phyloP scores from a whole-genome alignment of 1,284 basidiomycete species.

The Trametes sp. region DNA sequence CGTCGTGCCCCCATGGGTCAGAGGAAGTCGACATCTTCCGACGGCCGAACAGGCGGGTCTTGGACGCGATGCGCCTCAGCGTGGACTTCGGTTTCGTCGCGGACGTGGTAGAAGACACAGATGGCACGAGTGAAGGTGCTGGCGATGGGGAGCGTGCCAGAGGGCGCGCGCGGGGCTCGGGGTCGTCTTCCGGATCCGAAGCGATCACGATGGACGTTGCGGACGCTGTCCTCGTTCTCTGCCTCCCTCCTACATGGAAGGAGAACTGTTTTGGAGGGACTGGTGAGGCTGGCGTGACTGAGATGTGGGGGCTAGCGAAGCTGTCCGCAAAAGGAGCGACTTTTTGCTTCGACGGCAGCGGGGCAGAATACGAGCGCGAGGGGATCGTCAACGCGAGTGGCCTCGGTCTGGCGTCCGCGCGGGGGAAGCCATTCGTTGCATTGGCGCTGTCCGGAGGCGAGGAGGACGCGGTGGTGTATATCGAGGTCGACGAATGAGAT shows the following conservation, averaged over 20 bases:
- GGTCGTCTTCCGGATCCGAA: slow-evolving; percentile 9
- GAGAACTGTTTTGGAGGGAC: slow-evolving; percentile 13
- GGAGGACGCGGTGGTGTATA: slow-evolving; percentile 15
- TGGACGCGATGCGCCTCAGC: slow-evolving; percentile 27
- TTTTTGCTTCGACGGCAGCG: slow-evolving; percentile 12
- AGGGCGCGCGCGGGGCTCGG: neutral
- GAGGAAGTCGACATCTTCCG: slow-evolving; percentile 26
- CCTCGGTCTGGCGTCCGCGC: slow-evolving; percentile 6
- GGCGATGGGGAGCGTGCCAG: slow-evolving; percentile 23
- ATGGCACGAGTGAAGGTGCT: slow-evolving; percentile 24
- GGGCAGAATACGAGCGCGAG: slow-evolving; percentile 17
- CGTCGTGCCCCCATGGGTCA: slow-evolving; percentile 17
- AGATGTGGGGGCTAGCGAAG: slow-evolving; percentile 31
- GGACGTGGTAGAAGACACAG: slow-evolving; percentile 18
- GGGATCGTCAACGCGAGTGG: slow-evolving; percentile 21
- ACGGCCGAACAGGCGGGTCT: slow-evolving; percentile 28
- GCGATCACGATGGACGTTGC: slow-evolving; percentile 23
- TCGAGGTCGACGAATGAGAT: slow-evolving; percentile 22
- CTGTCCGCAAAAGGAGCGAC: slow-evolving; percentile 16
- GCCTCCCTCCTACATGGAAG: neutral
- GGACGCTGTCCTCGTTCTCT: slow-evolving; percentile 17
- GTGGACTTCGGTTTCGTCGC: slow-evolving; percentile 13
- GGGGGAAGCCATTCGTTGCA: slow-evolving; percentile 13
- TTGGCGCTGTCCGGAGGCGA: slow-evolving; percentile 18
- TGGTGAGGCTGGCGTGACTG: slow-evolving; percentile 29